Conservation (phyloP, 805 yeast species). For the Wickerhamiella occidentalis region DNA sequence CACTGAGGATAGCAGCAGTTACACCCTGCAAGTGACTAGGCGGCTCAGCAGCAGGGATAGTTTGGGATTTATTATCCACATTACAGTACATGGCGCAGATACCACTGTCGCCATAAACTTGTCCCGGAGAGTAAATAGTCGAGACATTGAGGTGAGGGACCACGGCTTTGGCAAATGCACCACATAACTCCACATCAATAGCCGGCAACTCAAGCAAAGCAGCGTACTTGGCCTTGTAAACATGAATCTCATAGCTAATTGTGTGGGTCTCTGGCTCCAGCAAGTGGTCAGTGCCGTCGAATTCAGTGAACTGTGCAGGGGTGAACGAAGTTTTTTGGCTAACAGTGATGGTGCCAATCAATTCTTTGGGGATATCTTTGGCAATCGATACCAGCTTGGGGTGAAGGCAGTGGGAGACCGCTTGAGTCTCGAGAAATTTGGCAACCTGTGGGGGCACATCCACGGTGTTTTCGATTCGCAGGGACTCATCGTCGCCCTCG, state of each 20-base stretch:
- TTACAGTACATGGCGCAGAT: constrained; percentile 3
- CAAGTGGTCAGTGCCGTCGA: constrained; percentile 6
- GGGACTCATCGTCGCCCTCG: constrained; percentile 22
- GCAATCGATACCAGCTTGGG: not conserved
- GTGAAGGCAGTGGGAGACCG: not conserved
- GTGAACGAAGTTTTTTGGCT: not conserved
- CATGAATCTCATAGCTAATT: not conserved
- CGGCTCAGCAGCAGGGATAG: constrained; percentile 21
- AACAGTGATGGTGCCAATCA: not conserved
- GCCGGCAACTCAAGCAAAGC: constrained; percentile 2
- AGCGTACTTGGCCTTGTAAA: constrained; percentile 2
- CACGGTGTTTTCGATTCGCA: not conserved
- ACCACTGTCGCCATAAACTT: not conserved
- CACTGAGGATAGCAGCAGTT: constrained; percentile 25
- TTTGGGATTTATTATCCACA: not conserved
- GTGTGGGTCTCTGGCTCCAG: constrained; percentile 5
- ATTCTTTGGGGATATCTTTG: not conserved
- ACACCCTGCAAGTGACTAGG: constrained; percentile 26
- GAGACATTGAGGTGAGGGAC: not conserved
- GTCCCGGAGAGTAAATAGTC: constrained; percentile 4
- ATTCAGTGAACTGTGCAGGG: not conserved
- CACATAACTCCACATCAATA: constrained; percentile 5
- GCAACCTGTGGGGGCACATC: constrained; percentile 14
- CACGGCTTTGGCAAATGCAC: not conserved
- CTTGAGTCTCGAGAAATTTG: constrained; percentile 11